These are phyloP conservation scores for Dryas drummondii DNA, from an alignment of 306 rosid genomes.

Conservation along the genomic window DNA sequence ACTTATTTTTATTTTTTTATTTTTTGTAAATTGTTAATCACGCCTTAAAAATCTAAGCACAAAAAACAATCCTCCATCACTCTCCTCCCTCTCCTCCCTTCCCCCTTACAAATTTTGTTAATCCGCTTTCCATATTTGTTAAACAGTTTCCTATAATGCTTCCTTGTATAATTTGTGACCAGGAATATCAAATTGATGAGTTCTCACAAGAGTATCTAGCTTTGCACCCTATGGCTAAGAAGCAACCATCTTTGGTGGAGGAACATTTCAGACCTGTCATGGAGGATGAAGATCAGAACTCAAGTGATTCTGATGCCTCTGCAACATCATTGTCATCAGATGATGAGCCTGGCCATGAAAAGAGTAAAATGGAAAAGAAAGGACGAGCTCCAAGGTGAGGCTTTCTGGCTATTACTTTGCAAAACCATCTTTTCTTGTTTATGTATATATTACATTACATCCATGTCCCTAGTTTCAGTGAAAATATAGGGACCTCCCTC, in stretches of 20 bases:
- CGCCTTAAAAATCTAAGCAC: too few species aligned
- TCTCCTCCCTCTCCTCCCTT: background rate
- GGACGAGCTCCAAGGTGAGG: slow-evolving; percentile 64
- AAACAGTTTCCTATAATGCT: background rate
- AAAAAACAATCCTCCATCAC: too few species aligned
- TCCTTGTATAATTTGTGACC: slow-evolving; percentile 28
- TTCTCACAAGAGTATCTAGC: slow-evolving; percentile 68
- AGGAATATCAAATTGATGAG: slow-evolving; percentile 78
- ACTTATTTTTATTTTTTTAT: too few species aligned
- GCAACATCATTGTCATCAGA: slow-evolving; percentile 38
- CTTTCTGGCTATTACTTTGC: slow-evolving; percentile 10
- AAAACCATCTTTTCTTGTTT: background rate
- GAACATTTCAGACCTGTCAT: slow-evolving; percentile 78
- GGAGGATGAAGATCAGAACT: slow-evolving; percentile 57
- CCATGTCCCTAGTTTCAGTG: background rate
- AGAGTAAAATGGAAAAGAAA: slow-evolving; percentile 30
- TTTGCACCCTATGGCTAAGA: slow-evolving; percentile 76
- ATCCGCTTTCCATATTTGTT: background rate
- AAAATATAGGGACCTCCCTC: background rate
- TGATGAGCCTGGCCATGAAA: slow-evolving; percentile 36
- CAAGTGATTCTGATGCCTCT: slow-evolving; percentile 54
- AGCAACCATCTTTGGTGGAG: slow-evolving; percentile 63
- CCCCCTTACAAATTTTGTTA: background rate
- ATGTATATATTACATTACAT: background rate
- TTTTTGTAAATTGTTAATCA: background rate